Conservation (phyloP, 2,329 filamentous ascomycete genomes). For the Pseudophaeomoniella oleicola region DNA sequence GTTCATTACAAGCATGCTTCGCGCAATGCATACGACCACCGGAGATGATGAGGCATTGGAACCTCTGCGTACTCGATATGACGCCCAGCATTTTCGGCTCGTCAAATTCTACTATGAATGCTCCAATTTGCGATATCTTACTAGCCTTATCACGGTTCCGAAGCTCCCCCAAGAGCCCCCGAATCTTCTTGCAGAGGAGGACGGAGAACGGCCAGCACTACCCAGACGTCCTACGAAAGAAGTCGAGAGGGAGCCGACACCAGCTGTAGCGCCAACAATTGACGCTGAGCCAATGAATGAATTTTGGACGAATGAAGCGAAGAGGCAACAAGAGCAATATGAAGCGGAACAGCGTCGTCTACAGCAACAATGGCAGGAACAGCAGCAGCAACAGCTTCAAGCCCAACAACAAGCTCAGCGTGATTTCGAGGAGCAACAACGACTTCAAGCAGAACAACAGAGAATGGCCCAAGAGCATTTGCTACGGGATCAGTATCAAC, state of each 20-base stretch:
- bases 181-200: constrained; percentile 68
- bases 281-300: constrained; percentile 93
- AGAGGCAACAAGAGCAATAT: constrained; percentile 83
- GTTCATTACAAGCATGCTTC: constrained; percentile 97
- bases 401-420: constrained; percentile 72
- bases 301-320: constrained; percentile 92
- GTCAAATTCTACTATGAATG: constrained; percentile 99
- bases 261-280: constrained; percentile 48
- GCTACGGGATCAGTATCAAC: constrained; percentile 72
- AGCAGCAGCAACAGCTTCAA: constrained; percentile 67
- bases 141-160: constrained; percentile 87
- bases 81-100: constrained; percentile 90
- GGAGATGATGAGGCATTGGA: constrained; percentile 87
- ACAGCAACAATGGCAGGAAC: constrained; percentile 72
- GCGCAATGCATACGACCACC: constrained; percentile 92
- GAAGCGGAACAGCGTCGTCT: constrained; percentile 84
- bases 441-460: constrained; percentile 75
- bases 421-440: constrained; percentile 95
- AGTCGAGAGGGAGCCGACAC: constrained; percentile 55
- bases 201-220: constrained; percentile 62
- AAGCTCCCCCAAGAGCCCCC: constrained; percentile 91
- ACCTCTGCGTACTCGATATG: constrained; percentile 74
- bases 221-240: constrained; percentile 60
- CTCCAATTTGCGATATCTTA: constrained; percentile 91
- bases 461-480: constrained; percentile 81